Evolutionary conservation across 805 yeast species (phyloP), one percentile per base, ranked within the genome.

Genomic region (Suhomyces faveliae): DNA sequence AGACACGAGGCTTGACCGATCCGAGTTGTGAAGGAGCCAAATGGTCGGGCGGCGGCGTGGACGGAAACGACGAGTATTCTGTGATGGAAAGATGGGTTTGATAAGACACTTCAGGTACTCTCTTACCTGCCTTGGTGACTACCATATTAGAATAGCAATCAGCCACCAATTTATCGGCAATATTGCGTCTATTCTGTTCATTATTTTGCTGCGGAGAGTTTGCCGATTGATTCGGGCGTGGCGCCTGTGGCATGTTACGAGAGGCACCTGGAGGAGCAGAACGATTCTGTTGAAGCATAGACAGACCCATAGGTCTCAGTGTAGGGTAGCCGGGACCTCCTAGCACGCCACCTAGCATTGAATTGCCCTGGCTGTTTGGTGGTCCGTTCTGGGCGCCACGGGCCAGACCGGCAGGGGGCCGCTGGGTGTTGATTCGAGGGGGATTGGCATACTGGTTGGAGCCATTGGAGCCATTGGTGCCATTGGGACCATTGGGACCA

Each of bases 71-170:
- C 0, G 89, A 76, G 64, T 83, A 94, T 60, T 89, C 97, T 39
- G 82, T 76, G 29, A 89, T 77, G 46, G 86, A 68, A 12, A 87
- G 83, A 62, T 89, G 97, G 0, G 94, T 83, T 46, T 86, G 78
- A 62, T 89, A 89, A 21, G 77, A 77, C 4, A 42, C 37, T 8
- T 68, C 73, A 10, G 59, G 54, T 7, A 56, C 53, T 33, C 49
- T 47, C 22, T 49, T 52, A 6, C 70, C 70, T 13, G 52, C 54
- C 11, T 49, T 51, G 40, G 60, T 63, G 8, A 52, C 47, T 12
- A 64, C 50, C 22, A 47, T 48, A 39, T 69, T 71, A 21, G 70
- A 65, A 55, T 71, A 73, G 54, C 76, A 71, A 50, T 71, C 76
- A 12, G 58, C 55, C 13, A 63, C 59, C 24, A 72, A 56, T 46